Conservation (phyloP, 768 basidiomycete species). For the Amanita pseudoporphyria region DNA sequence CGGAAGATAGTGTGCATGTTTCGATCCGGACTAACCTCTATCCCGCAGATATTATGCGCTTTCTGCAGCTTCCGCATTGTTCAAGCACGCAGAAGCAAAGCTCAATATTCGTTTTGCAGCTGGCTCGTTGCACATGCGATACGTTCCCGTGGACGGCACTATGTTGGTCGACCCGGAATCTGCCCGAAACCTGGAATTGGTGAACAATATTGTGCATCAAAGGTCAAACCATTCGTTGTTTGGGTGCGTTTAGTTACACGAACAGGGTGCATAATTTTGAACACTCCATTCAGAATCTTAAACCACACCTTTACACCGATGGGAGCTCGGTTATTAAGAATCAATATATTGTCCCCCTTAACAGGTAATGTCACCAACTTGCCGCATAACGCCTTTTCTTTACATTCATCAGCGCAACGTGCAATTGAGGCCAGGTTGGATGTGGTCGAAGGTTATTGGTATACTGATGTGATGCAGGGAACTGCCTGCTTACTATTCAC, state of each 20-base stretch:
- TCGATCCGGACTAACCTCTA: slow-evolving; percentile 7
- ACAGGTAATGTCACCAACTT: slow-evolving; percentile 38
- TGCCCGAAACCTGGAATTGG: slow-evolving; percentile 81
- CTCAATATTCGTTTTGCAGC: slow-evolving; percentile 64
- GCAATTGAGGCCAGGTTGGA: slow-evolving; percentile 78
- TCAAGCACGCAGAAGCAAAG: slow-evolving; percentile 71
- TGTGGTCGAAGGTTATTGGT: slow-evolving; percentile 62
- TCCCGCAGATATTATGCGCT: slow-evolving; percentile 73
- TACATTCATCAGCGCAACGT: slow-evolving; percentile 31
- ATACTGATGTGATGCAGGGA: background rate
- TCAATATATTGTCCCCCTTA: slow-evolving; percentile 75
- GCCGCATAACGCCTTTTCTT: slow-evolving; percentile 1
- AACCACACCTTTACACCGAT: slow-evolving; percentile 88
- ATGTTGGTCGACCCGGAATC: slow-evolving; percentile 94
- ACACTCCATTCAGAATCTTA: slow-evolving; percentile 36
- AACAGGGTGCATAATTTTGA: background rate
- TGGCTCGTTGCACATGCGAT: slow-evolving; percentile 64
- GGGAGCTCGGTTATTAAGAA: slow-evolving; percentile 72
- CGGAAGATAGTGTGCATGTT: slow-evolving; percentile 27
- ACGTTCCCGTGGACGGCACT: slow-evolving; percentile 77
- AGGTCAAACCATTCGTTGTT: slow-evolving; percentile 71
- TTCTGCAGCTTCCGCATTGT: slow-evolving; percentile 76
- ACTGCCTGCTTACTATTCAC: slow-evolving; percentile 3
- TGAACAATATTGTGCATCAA: slow-evolving; percentile 59
- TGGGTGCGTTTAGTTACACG: slow-evolving; percentile 38